Percentiles rank a stretch among this genome's conserved stretches.
Evolutionary conservation across 371 early-diverging fungal species (phyloP).

Genomic region (Conidiobolus coronatus): DNA sequence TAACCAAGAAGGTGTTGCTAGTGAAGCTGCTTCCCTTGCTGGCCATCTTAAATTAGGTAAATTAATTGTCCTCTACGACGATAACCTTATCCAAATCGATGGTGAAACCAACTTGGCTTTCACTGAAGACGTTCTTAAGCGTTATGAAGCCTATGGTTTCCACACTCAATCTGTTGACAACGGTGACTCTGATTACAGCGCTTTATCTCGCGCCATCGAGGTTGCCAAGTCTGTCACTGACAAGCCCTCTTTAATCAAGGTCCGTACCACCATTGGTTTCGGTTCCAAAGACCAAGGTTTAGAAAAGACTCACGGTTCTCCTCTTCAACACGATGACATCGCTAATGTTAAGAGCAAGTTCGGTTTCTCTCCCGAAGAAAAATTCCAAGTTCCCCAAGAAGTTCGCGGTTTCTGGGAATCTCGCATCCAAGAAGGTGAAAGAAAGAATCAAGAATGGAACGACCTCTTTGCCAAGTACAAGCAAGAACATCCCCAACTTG

Average conservation of each 20-base stretch:
- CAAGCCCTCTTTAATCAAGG: slow-evolving; percentile 74
- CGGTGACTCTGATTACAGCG: slow-evolving; percentile 58
- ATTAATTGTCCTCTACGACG: slow-evolving; percentile 92
- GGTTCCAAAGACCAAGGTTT: slow-evolving; percentile 76
- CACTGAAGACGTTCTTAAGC: slow-evolving; percentile 80
- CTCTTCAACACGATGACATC: slow-evolving; percentile 80
- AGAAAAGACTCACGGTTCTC: slow-evolving; percentile 74
- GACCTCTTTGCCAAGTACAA: slow-evolving; percentile 35
- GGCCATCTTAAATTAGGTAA: slow-evolving; percentile 92
- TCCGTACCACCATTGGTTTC: slow-evolving; percentile 66
- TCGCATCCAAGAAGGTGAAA: slow-evolving; percentile 27
- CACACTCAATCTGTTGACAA: slow-evolving; percentile 58
- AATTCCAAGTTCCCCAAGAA: slow-evolving; percentile 43
- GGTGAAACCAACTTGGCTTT: slow-evolving; percentile 73
- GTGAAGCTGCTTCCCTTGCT: slow-evolving; percentile 94
- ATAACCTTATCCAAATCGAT: slow-evolving; percentile 93
- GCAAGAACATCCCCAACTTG: slow-evolving; percentile 37
- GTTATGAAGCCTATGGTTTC: slow-evolving; percentile 92
- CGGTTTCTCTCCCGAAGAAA: slow-evolving; percentile 57
- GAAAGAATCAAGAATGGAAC: slow-evolving; percentile 52
- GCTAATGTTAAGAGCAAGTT: slow-evolving; percentile 61
- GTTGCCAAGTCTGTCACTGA: slow-evolving; percentile 59
- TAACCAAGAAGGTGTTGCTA: slow-evolving; percentile 94
- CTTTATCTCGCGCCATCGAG: slow-evolving; percentile 48
- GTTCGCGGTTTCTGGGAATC: slow-evolving; percentile 37